Base-by-base conservation (phyloP, 148 eudicot genomes). In the Drosera capensis region DNA sequence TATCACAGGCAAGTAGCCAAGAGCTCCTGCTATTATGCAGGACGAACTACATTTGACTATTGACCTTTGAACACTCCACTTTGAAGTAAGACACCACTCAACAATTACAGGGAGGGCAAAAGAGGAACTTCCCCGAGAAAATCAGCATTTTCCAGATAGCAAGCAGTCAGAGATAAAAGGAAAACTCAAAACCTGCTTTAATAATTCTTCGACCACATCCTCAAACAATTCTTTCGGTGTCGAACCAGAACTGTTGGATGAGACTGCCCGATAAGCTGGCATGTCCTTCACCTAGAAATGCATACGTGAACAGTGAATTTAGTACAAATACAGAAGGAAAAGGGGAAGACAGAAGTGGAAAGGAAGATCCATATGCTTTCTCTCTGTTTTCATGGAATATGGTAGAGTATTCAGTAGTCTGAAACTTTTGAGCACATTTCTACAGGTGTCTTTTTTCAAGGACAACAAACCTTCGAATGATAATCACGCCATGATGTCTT, bases 221-320 rank as follows among this genome's bases (percentile, higher is more conserved):
- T 79, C 90, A 67, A 92, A 92, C 63, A 92, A 50, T 48, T 85
- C 99, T 68, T 92, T 81, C 22, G 94, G 73, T 25, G 94, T 78
- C 30, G 86, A 72, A 19, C 99, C 99, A 18, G 88, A 70, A 29
- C 70, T 72, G 57, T 92, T 92, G 42, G 99, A 85, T 11, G 95
- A 76, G 31, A 92, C 82, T 34, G 83, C 95, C 52, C 76, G 41
- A 72, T 73, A 92, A 56, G 95, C 79, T 23, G 90, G 71, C 48
- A 62, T 60, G 58, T 82, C 95, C 72, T 81, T 81, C 23, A 92
- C 73, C 99, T 92, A 43, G 42, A 69, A 64, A 41, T 52, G 20
- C 4, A 11, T 25, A 26, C 20, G 17, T 20, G 65, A 47, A 39
- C 23, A 47, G 25, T 50, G 16, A 49, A 41, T 19, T 41, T 5